These are phyloP conservation scores for Phalaenopsis hybrid DNA, from an alignment of 116 monocot genomes.

Conservation along the genomic window DNA sequence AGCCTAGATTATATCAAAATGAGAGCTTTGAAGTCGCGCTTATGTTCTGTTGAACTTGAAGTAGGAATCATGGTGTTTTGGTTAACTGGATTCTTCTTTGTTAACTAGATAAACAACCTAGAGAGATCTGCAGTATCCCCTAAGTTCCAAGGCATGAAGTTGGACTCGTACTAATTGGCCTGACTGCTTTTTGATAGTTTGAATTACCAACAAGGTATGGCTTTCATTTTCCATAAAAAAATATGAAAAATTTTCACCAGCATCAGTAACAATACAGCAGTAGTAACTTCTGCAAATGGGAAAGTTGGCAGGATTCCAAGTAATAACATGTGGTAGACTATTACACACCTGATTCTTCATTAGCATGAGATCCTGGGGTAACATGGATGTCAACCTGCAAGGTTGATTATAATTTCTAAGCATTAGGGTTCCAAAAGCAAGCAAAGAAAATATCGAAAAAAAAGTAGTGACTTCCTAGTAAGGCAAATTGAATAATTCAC, in stretches of 20 bases:
- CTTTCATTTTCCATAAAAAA: neutral
- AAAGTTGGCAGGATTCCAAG: neutral
- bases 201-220: neutral
- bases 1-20: no score
- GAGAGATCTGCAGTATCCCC: no score
- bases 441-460: neutral
- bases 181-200: neutral
- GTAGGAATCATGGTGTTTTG: no score
- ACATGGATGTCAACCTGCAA: slow-evolving; percentile 77
- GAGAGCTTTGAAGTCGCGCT: no score
- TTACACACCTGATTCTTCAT: slow-evolving; percentile 55
- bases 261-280: neutral
- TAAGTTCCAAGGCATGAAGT: no score
- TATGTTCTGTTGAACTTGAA: no score
- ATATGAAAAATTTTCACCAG: neutral
- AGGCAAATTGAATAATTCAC: neutral
- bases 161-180: no score
- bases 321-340: neutral
- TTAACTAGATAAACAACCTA: no score
- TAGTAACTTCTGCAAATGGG: no score
- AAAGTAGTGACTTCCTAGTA: neutral
- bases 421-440: neutral
- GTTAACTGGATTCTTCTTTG: no score
- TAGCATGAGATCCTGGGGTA: slow-evolving; percentile 72
- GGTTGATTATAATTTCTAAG: neutral